A percentile compares a stretch with the other conserved stretches of the same genome.
Conservation (phyloP, 163 green algal species). For the Prototheca wickerhamii region DNA sequence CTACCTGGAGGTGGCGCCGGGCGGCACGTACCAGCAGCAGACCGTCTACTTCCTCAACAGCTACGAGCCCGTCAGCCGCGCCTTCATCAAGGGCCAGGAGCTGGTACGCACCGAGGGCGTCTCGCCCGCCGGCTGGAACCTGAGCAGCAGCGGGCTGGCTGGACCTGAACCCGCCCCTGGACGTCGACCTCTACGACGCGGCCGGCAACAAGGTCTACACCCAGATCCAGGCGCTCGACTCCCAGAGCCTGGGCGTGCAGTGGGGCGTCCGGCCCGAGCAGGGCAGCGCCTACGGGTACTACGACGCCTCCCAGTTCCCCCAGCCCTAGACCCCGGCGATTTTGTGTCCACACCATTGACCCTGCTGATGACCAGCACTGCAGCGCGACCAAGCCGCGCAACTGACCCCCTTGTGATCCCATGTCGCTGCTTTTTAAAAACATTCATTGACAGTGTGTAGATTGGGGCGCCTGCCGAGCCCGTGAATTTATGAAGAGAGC, state of each 20-base stretch:
- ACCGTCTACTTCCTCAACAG: conserved; percentile 4
- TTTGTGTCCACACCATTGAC: not conserved
- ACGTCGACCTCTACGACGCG: not conserved
- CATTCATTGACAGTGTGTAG: too few species aligned
- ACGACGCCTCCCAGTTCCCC: not conserved
- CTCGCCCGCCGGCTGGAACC: not conserved
- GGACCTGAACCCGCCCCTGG: not conserved
- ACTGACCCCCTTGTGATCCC: too few species aligned
- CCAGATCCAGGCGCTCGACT: not conserved
- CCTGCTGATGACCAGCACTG: not conserved
- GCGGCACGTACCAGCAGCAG: conserved; percentile 7
- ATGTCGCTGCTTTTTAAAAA: too few species aligned
- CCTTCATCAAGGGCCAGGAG: conserved; percentile 5
- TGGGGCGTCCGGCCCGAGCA: not conserved
- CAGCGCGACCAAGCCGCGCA: not conserved
- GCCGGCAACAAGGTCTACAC: conserved; percentile 1
- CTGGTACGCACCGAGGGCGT: not conserved
- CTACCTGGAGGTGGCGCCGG: not conserved
- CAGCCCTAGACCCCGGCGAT: not conserved
- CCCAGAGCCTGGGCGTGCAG: conserved; percentile 6
- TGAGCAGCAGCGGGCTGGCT: conserved; percentile 2
- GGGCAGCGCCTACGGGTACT: not conserved
- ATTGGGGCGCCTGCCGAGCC: too few species aligned
- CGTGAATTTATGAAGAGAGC: too few species aligned
- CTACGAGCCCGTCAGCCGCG: not conserved